Base-by-base conservation (phyloP, 177 flowering plant species). In the Vitis hybrid region DNA sequence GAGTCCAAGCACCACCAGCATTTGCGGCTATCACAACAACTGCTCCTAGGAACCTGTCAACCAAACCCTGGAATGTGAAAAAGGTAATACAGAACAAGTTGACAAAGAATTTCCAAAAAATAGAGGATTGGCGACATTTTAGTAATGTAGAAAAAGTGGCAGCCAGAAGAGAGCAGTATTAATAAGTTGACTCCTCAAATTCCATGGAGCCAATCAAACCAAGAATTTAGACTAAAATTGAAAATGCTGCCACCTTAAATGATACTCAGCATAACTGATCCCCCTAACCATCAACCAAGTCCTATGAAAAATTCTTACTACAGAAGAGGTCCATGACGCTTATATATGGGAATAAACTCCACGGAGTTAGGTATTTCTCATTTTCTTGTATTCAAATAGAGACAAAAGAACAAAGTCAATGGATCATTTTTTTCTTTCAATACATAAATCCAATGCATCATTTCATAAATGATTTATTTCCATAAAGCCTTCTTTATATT, bases 1-100 rank as follows among this genome's bases (percentile, higher is more conserved):
- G 99, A 49, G 98, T 91, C 99, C 99, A 95, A 62, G 99, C 99
- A 77, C 99, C 99, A 75, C 99, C 99, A 70, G 99, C 94, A 88
- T 95, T 95, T 69, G 99, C 98, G 33, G 99, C 97, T 80, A 95
- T 87, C 56, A 95, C 99, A 57, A 95, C 87, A 52, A 95, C 99
- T 76, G 94, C 99, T 75, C 99, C 99, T 21, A 95, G 84, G 70
- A 92, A 76, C 87, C 99, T 95, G 85, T 49, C 67, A 64, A 71
- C 49, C 49, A 70, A 67, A 67, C 49, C 15, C n/a, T 21, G 22
- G 64, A 4, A 31, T 39, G 62, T 66, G 66, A 70, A 67, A 64
- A 21, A 68, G 65, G 62, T 48, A 56, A 48, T 19, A 16, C 66
- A 9, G 62, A 12, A 21, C 5, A 33, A 33, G 45, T 33, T 33